These are phyloP conservation scores for Abrus pulchellus DNA, from an alignment of 306 rosid genomes.

Conservation along the genomic window DNA sequence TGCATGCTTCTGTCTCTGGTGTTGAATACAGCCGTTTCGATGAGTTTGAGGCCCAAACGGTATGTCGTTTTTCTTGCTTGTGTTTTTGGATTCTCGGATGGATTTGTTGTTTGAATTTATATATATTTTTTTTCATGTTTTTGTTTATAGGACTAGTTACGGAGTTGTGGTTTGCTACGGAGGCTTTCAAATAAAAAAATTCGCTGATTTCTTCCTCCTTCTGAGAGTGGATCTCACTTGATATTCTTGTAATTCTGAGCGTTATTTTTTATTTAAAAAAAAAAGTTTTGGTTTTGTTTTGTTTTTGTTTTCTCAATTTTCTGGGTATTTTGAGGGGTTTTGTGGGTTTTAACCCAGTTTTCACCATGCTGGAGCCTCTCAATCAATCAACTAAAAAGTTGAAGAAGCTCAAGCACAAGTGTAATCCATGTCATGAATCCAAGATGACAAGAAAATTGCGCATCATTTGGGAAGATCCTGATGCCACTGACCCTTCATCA, in stretches of 20 bases:
- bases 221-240: slow-evolving; percentile 76
- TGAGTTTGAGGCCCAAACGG: slow-evolving; percentile 83
- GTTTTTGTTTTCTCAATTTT: slow-evolving; percentile 1
- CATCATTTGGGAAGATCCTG: slow-evolving; percentile 70
- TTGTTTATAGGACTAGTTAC: slow-evolving; percentile 69
- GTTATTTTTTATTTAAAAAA: background rate
- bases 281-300: too few species aligned
- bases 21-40: slow-evolving; percentile 62
- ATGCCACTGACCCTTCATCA: slow-evolving; percentile 81
- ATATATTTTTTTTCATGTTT: background rate
- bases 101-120: slow-evolving; percentile 8
- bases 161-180: slow-evolving; percentile 62
- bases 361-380: slow-evolving; percentile 53
- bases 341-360: slow-evolving; percentile 32
- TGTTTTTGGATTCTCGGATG: too few species aligned
- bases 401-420: slow-evolving; percentile 39
- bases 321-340: slow-evolving; percentile 57
- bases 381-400: slow-evolving; percentile 21
- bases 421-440: background rate
- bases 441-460: slow-evolving; percentile 63
- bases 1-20: slow-evolving; percentile 64
- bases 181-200: slow-evolving; percentile 62
- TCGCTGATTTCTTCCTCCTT: slow-evolving; percentile 63
- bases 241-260: slow-evolving; percentile 25
- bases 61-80: slow-evolving; percentile 24